Evolutionary conservation across 164 flowering plant species (phyloP), one percentile per base, ranked within the genome.

Genomic region (Vitis rupestris): DNA sequence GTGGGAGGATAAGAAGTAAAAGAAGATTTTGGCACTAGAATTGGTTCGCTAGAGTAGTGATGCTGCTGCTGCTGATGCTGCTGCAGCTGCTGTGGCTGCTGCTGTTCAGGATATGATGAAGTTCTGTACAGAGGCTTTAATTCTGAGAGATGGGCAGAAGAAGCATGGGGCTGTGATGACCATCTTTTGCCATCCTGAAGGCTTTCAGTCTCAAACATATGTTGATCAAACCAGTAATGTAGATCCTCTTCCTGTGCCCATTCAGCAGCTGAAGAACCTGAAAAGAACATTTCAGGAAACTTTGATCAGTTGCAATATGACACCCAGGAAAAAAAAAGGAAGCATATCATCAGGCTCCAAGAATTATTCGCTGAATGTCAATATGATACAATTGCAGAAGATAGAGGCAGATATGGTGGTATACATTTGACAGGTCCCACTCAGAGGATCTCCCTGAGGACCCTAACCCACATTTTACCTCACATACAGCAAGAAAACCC

Each of bases 241-340:
- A 71, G 68, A 59, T 81, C 88, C 53, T 81, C 75, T 37, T 82
- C 88, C 61, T 77, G 84, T 49, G 80, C 76, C 88, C 91, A 86
- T 31, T 85, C 90, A 23, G 90, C 70, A 52, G 80, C 87, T 62
- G 87, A 76, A 71, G 92, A 90, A 84, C 88, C 95, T 90, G 76
- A 13, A 79, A 58, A 31, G 12, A 64, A 69, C 14, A 64, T 50
- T 5, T 54, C 49, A 47, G 50, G 29, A 17, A 58, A 4, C 23
- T 8, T 9, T 31, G 5, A 9, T 30, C 49, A 53, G 44, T 12
- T 15, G 13, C 51, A 53, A 29, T 17, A 4, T 49, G 17, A 7
- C 9, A n/a, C 19, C 1, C 1, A 12, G 29, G 50, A 27, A 31
- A 8, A 6, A 8, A 23, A 59, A 4, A 30, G 12, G 10, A 44